These are phyloP conservation scores for Candida schatavii DNA, from an alignment of 805 yeast species.

Conservation along the genomic window DNA sequence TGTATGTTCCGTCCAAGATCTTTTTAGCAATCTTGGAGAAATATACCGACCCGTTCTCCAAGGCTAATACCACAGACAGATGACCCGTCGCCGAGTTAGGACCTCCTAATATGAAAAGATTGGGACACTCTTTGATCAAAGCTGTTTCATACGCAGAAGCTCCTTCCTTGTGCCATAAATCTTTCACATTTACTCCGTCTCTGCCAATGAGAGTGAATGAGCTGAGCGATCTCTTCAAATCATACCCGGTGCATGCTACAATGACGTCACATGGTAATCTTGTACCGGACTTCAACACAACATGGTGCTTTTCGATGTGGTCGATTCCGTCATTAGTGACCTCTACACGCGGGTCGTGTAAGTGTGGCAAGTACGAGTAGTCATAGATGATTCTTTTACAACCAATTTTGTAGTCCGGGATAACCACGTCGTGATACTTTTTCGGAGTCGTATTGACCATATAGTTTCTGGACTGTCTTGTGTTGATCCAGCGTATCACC, in stretches of 20 bases:
- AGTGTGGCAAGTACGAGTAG: slow-evolving; percentile 31
- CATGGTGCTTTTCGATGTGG: slow-evolving; percentile 25
- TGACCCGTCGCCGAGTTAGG: slow-evolving; percentile 45
- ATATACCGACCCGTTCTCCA: slow-evolving; percentile 31
- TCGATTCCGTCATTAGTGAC: slow-evolving; percentile 21
- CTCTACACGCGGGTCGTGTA: slow-evolving; percentile 28
- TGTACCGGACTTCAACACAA: slow-evolving; percentile 26
- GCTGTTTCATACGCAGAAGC: slow-evolving; percentile 34
- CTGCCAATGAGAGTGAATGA: slow-evolving; percentile 24
- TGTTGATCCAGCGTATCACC: slow-evolving; percentile 23
- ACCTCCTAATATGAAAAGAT: slow-evolving; percentile 34
- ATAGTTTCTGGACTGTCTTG: slow-evolving; percentile 18
- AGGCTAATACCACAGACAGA: slow-evolving; percentile 37
- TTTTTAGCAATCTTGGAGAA: slow-evolving; percentile 21
- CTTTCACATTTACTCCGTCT: slow-evolving; percentile 18
- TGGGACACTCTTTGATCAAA: slow-evolving; percentile 32
- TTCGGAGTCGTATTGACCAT: slow-evolving; percentile 29
- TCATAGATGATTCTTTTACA: slow-evolving; percentile 42
- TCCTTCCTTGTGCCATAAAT: slow-evolving; percentile 30
- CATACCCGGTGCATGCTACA: slow-evolving; percentile 43
- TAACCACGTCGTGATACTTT: slow-evolving; percentile 28
- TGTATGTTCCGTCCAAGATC: slow-evolving; percentile 24
- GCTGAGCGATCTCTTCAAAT: slow-evolving; percentile 17
- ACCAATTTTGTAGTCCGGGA: slow-evolving; percentile 40
- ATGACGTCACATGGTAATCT: slow-evolving; percentile 34